Percentiles rank a stretch among this genome's conserved stretches.
phyloP scores from a whole-genome alignment of 495 filamentous ascomycete genomes.

The Rusavskia elegans region DNA sequence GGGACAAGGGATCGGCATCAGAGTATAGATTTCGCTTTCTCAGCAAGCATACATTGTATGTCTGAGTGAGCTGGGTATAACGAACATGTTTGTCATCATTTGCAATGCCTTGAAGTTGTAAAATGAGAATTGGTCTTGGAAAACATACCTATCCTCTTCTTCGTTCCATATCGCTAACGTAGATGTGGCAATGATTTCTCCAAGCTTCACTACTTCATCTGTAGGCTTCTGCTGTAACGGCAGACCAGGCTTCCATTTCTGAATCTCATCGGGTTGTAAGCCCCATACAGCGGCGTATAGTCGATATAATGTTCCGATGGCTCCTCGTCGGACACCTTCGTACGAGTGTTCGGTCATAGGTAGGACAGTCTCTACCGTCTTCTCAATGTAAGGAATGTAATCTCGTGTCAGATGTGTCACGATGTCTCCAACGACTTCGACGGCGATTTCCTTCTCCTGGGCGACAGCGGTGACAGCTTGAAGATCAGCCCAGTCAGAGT shows the following conservation, averaged over 20 bases:
- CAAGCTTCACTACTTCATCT: slow-evolving; percentile 67
- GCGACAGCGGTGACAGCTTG: slow-evolving; percentile 71
- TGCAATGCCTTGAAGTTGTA: slow-evolving; percentile 10
- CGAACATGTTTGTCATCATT: slow-evolving; percentile 74
- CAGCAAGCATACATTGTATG: slow-evolving; percentile 70
- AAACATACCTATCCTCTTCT: slow-evolving; percentile 77
- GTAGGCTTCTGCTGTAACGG: slow-evolving; percentile 66
- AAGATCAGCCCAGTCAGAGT: slow-evolving; percentile 74
- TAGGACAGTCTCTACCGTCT: slow-evolving; percentile 67
- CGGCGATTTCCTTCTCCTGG: slow-evolving; percentile 91
- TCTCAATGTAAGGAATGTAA: slow-evolving; percentile 78
- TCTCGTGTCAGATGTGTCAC: slow-evolving; percentile 65
- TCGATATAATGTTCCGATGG: slow-evolving; percentile 80
- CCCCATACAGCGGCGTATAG: slow-evolving; percentile 84
- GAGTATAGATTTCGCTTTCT: slow-evolving; percentile 49
- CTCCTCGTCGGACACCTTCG: slow-evolving; percentile 83
- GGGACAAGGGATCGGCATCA: not conserved
- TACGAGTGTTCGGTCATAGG: slow-evolving; percentile 74
- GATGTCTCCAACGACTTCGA: slow-evolving; percentile 87
- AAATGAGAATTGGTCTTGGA: not conserved
- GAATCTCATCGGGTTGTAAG: slow-evolving; percentile 63
- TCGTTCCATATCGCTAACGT: slow-evolving; percentile 76
- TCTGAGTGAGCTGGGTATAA: slow-evolving; percentile 99
- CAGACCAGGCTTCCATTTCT: slow-evolving; percentile 79
- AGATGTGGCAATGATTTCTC: slow-evolving; percentile 68